phyloP scores from a whole-genome alignment of 2,329 filamentous ascomycete genomes.

The Hirsutella minnesotensis region DNA sequence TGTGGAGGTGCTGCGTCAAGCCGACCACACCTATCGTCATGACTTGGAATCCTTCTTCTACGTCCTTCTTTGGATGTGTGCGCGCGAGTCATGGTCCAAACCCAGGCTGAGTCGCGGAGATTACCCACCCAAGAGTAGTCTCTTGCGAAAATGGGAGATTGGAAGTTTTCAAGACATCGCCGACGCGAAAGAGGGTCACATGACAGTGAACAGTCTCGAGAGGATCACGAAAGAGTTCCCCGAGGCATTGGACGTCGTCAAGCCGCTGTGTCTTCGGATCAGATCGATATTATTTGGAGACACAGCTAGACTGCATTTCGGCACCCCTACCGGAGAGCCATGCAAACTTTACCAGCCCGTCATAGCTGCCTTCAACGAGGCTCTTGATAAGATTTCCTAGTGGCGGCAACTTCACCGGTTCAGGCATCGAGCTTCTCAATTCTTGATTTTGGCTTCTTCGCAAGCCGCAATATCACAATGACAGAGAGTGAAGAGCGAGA shows the following conservation, averaged over 20 bases:
- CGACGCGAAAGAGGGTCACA: slow-evolving; percentile 2
- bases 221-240: slow-evolving; percentile 8
- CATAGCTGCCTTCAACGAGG: too few species aligned
- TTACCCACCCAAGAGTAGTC: not conserved
- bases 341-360: too few species aligned
- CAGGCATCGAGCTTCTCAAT: too few species aligned
- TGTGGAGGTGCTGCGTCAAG: slow-evolving; percentile 16
- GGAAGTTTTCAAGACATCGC: slow-evolving; percentile 5
- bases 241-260: slow-evolving; percentile 6
- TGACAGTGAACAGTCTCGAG: too few species aligned
- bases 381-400: too few species aligned
- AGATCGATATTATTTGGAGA: slow-evolving; percentile 1
- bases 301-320: too few species aligned
- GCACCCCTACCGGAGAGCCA: too few species aligned
- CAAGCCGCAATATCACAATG: too few species aligned
- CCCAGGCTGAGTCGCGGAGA: not conserved
- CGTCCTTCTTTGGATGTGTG: too few species aligned
- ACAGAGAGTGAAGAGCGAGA: too few species aligned
- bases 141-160: slow-evolving; percentile 5
- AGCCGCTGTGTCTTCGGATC: slow-evolving; percentile 9
- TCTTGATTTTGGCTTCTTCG: too few species aligned
- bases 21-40: slow-evolving; percentile 12
- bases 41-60: slow-evolving; percentile 5
- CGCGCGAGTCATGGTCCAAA: slow-evolving; percentile 4
- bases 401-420: too few species aligned